Conservation (phyloP, 106 monocot species). For the Dactylorhiza incarnata region DNA sequence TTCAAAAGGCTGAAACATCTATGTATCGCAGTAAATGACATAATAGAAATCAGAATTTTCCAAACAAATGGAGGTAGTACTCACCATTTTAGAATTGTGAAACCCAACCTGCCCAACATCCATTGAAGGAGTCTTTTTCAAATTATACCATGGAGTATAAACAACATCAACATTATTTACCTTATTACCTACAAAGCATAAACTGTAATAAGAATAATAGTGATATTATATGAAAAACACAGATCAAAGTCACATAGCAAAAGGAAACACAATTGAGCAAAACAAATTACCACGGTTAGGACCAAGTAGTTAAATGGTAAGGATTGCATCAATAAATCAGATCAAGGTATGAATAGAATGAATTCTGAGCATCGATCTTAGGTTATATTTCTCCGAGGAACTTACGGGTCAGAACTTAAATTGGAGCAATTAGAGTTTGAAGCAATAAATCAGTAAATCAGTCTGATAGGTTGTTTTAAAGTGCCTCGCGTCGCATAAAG, state of each 20-base stretch:
- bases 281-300: not conserved
- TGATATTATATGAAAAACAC: not conserved
- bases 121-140: slow-evolving; percentile 97
- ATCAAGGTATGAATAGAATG: not conserved
- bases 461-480: too few relatives aligned
- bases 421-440: too few relatives aligned
- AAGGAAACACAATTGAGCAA: not conserved
- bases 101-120: slow-evolving; percentile 99
- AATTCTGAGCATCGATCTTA: too few relatives aligned
- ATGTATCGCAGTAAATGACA: not conserved
- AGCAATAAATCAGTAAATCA: too few relatives aligned
- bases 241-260: not conserved
- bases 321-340: not conserved
- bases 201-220: not conserved
- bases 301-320: not conserved
- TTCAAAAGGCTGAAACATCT: not conserved
- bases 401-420: too few relatives aligned
- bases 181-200: slow-evolving; percentile 72
- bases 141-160: slow-evolving; percentile 94
- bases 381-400: too few relatives aligned
- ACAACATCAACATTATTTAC: slow-evolving; percentile 94
- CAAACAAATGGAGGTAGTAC: not conserved
- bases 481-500: too few relatives aligned
- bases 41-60: not conserved
- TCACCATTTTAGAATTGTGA: slow-evolving; percentile 91